Percentiles rank a stretch among this genome's conserved stretches.
Conservation (phyloP, 768 basidiomycete species). For the Tremella yokohamensis region DNA sequence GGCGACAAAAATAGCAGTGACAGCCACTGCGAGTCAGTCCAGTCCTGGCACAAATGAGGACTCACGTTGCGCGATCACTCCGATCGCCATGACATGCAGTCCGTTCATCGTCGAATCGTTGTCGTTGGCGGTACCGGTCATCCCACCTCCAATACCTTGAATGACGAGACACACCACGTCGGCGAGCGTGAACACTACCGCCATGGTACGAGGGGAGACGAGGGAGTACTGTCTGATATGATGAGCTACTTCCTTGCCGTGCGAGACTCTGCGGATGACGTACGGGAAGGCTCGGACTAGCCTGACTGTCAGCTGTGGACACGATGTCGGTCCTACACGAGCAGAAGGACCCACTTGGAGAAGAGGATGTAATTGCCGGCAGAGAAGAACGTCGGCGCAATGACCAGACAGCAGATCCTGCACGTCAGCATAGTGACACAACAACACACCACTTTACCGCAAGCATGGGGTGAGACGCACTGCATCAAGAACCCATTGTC, state of each 20-base stretch:
- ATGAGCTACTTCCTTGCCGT: too few species aligned
- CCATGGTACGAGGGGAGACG: slow-evolving; percentile 17
- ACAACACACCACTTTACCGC: neutral
- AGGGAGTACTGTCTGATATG: neutral
- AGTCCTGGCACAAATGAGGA: slow-evolving; percentile 1
- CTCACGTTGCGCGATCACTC: slow-evolving; percentile 61
- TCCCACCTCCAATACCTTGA: slow-evolving; percentile 64
- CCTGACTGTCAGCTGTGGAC: too few species aligned
- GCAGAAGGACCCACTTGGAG: slow-evolving; percentile 53
- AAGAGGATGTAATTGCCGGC: slow-evolving; percentile 64
- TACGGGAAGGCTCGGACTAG: too few species aligned
- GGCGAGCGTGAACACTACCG: slow-evolving; percentile 44
- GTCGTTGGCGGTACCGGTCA: slow-evolving; percentile 54
- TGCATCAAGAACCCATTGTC: slow-evolving; percentile 55
- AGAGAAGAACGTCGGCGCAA: slow-evolving; percentile 58
- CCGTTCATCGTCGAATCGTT: slow-evolving; percentile 52
- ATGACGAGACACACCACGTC: slow-evolving; percentile 63
- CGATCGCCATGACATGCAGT: slow-evolving; percentile 58
- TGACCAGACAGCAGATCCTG: slow-evolving; percentile 59
- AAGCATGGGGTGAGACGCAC: too few species aligned
- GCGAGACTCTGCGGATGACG: too few species aligned
- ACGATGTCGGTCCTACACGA: too few species aligned
- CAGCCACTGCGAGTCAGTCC: slow-evolving; percentile 36
- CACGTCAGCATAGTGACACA: neutral
- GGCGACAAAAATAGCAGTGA: slow-evolving; percentile 54